These are phyloP conservation scores for Mucor velutinosus DNA, from an alignment of 371 early-diverging fungal species.

Conservation along the genomic window DNA sequence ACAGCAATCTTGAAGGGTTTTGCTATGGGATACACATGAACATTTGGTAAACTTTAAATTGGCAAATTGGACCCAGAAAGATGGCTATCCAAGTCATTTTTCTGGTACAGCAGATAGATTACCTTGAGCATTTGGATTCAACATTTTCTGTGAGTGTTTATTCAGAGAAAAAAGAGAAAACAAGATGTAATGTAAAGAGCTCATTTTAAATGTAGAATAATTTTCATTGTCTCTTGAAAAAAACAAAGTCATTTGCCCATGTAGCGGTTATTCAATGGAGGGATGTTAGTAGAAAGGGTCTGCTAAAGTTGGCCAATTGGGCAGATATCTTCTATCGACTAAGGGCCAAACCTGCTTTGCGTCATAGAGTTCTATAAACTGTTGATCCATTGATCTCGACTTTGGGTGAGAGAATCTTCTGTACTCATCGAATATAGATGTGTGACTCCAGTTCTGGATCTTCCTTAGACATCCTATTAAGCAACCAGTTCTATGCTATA, in stretches of 20 bases:
- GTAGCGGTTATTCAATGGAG: slow-evolving; percentile 4
- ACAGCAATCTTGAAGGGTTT: not conserved
- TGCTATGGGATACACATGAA: not conserved
- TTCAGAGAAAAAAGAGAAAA: not conserved
- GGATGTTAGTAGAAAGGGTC: slow-evolving; percentile 21
- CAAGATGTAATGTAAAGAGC: not conserved
- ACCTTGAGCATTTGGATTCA: not conserved
- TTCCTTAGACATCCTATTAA: slow-evolving; percentile 93
- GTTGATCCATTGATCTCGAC: slow-evolving; percentile 94
- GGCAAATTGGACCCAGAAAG: not conserved
- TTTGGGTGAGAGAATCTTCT: slow-evolving; percentile 93
- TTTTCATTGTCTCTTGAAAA: slow-evolving; percentile 3
- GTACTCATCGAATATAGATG: slow-evolving; percentile 97
- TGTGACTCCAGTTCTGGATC: slow-evolving; percentile 91
- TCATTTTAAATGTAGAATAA: not conserved
- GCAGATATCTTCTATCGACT: slow-evolving; percentile 66
- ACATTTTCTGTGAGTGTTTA: not conserved
- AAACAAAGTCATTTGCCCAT: slow-evolving; percentile 5
- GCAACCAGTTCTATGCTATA: slow-evolving; percentile 93
- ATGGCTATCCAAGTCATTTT: not conserved
- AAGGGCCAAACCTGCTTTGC: slow-evolving; percentile 75
- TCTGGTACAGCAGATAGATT: not conserved
- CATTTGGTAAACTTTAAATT: not conserved
- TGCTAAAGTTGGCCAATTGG: slow-evolving; percentile 77
- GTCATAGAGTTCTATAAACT: slow-evolving; percentile 96